Conservation (phyloP, 2,329 filamentous ascomycete species). For the Tolypocladium tropicale region DNA sequence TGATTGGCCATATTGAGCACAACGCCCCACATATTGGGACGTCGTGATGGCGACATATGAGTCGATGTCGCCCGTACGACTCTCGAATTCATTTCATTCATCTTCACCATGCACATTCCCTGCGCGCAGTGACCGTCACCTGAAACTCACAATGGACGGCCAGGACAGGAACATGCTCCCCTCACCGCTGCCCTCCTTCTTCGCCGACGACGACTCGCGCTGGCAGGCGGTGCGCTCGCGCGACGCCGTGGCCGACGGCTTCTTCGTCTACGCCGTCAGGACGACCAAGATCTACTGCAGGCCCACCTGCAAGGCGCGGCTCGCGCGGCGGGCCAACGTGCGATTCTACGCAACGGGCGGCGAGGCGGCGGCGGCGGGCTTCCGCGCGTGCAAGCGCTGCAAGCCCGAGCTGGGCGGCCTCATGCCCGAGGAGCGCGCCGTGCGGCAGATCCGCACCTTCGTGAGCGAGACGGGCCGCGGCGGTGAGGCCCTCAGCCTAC, state of each 20-base stretch:
- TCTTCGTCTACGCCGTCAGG: conserved; percentile 32
- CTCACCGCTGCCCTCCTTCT: conserved; percentile 4
- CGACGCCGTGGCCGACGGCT: conserved; percentile 23
- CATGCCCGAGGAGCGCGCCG: conserved; percentile 33
- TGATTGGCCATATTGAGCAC: conserved; percentile 1
- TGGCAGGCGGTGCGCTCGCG: conserved; percentile 26
- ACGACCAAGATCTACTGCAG: conserved; percentile 47
- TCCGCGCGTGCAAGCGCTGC: conserved; percentile 48
- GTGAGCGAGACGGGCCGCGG: conserved; percentile 16
- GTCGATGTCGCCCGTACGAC: not conserved
- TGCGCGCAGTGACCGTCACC: not conserved
- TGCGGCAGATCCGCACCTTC: conserved; percentile 27
- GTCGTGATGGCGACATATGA: not conserved
- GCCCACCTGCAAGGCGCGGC: conserved; percentile 48
- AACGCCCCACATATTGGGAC: not conserved
- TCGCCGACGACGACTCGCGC: conserved; percentile 19
- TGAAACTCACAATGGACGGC: not conserved
- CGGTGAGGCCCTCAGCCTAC: conserved; percentile 20
- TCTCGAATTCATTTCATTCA: not conserved
- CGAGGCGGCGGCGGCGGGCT: conserved; percentile 37
- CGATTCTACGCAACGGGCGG: conserved; percentile 36
- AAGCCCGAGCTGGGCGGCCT: conserved; percentile 28
- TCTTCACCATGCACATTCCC: not conserved
- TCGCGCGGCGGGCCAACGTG: conserved; percentile 51
- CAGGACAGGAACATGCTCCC: not conserved